Evolutionary conservation across 208 protist genomes (phyloP), one percentile per base, ranked within the genome.

Genomic region (Wallacemonas sp.): DNA sequence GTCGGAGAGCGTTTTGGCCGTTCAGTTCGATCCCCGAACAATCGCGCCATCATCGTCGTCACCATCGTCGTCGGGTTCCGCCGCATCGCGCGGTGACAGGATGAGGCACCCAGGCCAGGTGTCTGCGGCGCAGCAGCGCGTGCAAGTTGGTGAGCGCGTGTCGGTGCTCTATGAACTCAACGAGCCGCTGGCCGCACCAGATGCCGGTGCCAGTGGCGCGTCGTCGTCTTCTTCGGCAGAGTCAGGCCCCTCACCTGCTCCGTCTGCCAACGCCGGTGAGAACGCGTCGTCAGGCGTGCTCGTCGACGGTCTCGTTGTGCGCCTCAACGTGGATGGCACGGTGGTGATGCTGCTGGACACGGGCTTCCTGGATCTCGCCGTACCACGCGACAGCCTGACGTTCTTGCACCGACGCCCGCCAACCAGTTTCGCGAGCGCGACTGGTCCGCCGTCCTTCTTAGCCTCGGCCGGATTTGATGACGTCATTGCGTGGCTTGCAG

Each of bases 311-410:
- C 72, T 92, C 12, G 80, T 96, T 14, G 76, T 88, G 8, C 81
- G 84, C 21, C 79, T 92, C 2, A 92, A 93, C 67, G 72, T 74
- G 3, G 92, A 93, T 66, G 90, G 85, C 12, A 96, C 87, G 26
- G 87, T 90, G 39, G 83, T 73, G 12, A 86, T 96, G 23, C 67
- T 93, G 46, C 75, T 96, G 12, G 90, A 96, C 61, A 86, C 93
- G 74, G 82, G 90, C 69, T 80, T 75, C 30, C 74, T 92, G 44
- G 90, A 96, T 52, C 76, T 89, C 19, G 85, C 83, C 16, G 90
- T 96, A 2, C 86, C 90, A 29, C 86, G 82, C 19, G 90, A 90
- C 24, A 82, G 78, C 70, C 87, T 92, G 30, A 76, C 71, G 8
- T 61, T 90, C 23, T 30, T 82, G 72, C 34, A 81, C 87, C 69